Evolutionary conservation across 1,284 basidiomycete species (phyloP).

Genomic region (Malassezia nana): DNA sequence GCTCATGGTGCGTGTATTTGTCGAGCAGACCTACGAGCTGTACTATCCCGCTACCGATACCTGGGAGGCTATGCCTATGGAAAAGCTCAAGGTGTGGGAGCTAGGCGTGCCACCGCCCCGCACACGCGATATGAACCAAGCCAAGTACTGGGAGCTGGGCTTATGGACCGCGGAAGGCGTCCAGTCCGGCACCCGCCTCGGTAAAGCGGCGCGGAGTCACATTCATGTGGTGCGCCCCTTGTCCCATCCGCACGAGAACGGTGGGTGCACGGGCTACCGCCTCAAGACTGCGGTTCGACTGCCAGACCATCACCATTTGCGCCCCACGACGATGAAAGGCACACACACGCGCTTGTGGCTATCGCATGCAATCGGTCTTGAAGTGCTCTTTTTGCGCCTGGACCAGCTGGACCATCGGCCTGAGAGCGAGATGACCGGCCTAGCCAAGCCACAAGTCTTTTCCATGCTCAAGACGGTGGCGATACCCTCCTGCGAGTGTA

Average conservation of each 20-base stretch:
- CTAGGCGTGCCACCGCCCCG: slow-evolving; percentile 33
- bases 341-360: slow-evolving; percentile 40
- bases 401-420: slow-evolving; percentile 35
- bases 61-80: slow-evolving; percentile 36
- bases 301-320: slow-evolving; percentile 39
- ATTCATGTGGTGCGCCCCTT: neutral
- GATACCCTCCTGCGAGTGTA: slow-evolving; percentile 40
- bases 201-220: neutral
- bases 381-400: slow-evolving; percentile 42
- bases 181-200: slow-evolving; percentile 4
- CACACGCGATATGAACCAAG: neutral
- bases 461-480: slow-evolving; percentile 36
- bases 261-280: slow-evolving; percentile 40
- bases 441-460: slow-evolving; percentile 46
- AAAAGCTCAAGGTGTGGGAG: slow-evolving; percentile 45
- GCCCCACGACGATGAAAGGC: slow-evolving; percentile 42
- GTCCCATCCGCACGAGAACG: too few relatives aligned
- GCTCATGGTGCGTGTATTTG: slow-evolving; percentile 37
- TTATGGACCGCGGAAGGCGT: slow-evolving; percentile 10
- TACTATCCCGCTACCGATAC: slow-evolving; percentile 31
- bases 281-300: slow-evolving; percentile 40
- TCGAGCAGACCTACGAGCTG: slow-evolving; percentile 45
- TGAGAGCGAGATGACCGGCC: slow-evolving; percentile 34
- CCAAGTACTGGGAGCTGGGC: slow-evolving; percentile 7
- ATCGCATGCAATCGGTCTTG: slow-evolving; percentile 41